Evolutionary conservation across 2,329 filamentous ascomycete species (phyloP).

Genomic region (Fusarium sp.): DNA sequence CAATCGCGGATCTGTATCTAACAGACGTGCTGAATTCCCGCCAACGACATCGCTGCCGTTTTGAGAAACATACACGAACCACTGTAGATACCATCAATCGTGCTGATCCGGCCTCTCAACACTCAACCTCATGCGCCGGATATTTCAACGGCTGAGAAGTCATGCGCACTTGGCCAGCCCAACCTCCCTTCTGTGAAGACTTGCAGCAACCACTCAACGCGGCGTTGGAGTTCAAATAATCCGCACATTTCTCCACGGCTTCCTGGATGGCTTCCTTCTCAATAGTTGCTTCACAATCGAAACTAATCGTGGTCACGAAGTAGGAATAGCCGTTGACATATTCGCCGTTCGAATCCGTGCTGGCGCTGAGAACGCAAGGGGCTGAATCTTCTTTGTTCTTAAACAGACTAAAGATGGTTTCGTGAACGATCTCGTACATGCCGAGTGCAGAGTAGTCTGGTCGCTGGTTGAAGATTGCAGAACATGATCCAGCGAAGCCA

Average conservation of each 20-base stretch:
- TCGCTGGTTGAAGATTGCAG: neutral
- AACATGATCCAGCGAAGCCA: neutral
- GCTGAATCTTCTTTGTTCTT: neutral
- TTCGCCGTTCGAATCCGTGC: neutral
- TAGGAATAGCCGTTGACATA: neutral
- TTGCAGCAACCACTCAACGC: neutral
- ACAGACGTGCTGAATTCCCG: too few species aligned
- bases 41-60: too few species aligned
- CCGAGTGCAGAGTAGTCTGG: neutral
- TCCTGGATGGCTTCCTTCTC: neutral
- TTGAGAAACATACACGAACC: too few species aligned
- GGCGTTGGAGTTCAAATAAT: neutral
- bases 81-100: too few species aligned
- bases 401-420: neutral
- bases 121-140: neutral
- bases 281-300: neutral
- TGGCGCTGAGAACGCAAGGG: neutral
- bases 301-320: neutral
- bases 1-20: too few species aligned
- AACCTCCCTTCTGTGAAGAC: neutral
- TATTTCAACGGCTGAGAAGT: neutral
- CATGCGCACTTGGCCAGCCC: neutral
- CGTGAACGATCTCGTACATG: neutral
- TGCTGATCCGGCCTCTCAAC: neutral
- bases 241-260: neutral